Conservation (phyloP, 2,329 filamentous ascomycete genomes). For the Claviceps sp. region DNA sequence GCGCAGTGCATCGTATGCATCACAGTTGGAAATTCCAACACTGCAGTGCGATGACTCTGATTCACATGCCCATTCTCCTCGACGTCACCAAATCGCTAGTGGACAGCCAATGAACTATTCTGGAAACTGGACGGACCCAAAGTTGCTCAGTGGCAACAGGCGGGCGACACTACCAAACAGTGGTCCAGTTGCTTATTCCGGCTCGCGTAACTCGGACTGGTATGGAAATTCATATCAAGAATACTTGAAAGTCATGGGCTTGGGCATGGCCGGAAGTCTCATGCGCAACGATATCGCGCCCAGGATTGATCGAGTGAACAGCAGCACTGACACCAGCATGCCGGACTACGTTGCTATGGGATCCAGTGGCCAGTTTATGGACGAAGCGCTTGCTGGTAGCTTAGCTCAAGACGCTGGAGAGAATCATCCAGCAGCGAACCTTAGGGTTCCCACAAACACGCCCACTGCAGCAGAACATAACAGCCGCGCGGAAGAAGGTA, state of each 20-base stretch:
- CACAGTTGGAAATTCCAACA: slow-evolving; percentile 26
- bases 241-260: slow-evolving; percentile 13
- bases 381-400: slow-evolving; percentile 8
- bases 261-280: slow-evolving; percentile 7
- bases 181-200: background rate
- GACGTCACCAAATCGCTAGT: slow-evolving; percentile 16
- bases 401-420: slow-evolving; percentile 20
- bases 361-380: slow-evolving; percentile 5
- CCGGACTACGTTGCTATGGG: slow-evolving; percentile 22
- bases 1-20: slow-evolving; percentile 33
- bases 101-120: background rate
- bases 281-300: slow-evolving; percentile 7
- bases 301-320: slow-evolving; percentile 12
- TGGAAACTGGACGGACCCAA: background rate
- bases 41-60: slow-evolving; percentile 34
- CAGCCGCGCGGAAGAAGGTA: slow-evolving; percentile 10
- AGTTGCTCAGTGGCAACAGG: background rate
- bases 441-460: slow-evolving; percentile 30
- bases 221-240: slow-evolving; percentile 16
- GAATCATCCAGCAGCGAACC: slow-evolving; percentile 7
- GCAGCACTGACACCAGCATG: slow-evolving; percentile 28
- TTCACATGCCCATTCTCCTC: slow-evolving; percentile 51
- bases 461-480: slow-evolving; percentile 17
- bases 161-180: slow-evolving; percentile 7
- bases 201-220: slow-evolving; percentile 7